Evolutionary conservation across 2,329 filamentous ascomycete species (phyloP), one percentile per base, ranked within the genome.

Genomic region (Tolypocladium ovalisporum): DNA sequence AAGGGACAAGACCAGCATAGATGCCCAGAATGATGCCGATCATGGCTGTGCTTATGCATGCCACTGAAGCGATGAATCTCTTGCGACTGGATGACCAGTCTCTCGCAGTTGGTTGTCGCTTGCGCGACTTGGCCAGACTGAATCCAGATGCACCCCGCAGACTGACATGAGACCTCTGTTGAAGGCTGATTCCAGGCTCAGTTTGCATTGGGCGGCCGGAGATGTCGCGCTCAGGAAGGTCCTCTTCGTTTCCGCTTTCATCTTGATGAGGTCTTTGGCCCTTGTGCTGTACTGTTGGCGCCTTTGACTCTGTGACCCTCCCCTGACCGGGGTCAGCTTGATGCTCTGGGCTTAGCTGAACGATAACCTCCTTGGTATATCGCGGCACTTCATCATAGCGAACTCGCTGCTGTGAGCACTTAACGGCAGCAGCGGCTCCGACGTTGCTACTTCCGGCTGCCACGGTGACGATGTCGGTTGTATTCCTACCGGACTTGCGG

Each of bases 1-100:
- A 82, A n/a, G 88, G 87, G 1, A 90, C 87, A 62, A 90, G 80
- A 3, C 88, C 89, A 56, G 87, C 85, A 67, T 91, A 93, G 27
- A 91, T 87, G 1, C 89, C 88, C 58, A 89, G 75, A 27, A 90
- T 75, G 32, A 88, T 73, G 0, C 88, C 88, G 52, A 91, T 77
- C 56, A 90, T 74, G 17, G 85, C 83, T 7, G 88, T 90, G 63
- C 88, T 90, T 62, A 87, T 73, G 66, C 89, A 92, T 12, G 87
- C 84, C 58, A 90, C 81, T 4, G 77, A 71, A 4, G 89, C 88
- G 29, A 84, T 80, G 59, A 88, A 82, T 59, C 86, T 75, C 70
- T 92, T 93, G 62, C 86, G 82, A 24, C 72, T 68, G 9, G 78
- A 76, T 15, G 81, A 83, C 89, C 82, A 93, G 64, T 91, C 86